Evolutionary conservation across 2,329 filamentous ascomycete genomes (phyloP).

Genomic region (Thielaviopsis ethacetica): DNA sequence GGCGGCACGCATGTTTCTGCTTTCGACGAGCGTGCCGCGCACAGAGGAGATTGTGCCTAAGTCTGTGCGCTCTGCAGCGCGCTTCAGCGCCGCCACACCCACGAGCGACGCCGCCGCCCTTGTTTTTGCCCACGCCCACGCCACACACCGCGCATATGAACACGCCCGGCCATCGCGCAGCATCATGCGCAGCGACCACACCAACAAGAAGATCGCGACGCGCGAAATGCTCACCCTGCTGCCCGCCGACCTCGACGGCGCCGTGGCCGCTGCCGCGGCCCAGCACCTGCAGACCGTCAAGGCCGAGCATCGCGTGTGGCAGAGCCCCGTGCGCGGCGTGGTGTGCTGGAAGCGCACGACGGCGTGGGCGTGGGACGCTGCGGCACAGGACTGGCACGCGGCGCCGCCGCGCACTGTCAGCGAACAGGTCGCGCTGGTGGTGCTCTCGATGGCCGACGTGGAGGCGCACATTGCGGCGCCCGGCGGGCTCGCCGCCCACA

Average conservation of each 20-base stretch:
- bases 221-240: conserved; percentile 67
- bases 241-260: conserved; percentile 36
- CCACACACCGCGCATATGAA: no score
- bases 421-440: conserved; percentile 46
- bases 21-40: no score
- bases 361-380: conserved; percentile 43
- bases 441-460: conserved; percentile 49
- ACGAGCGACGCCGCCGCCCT: no score
- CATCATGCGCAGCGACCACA: conserved; percentile 56
- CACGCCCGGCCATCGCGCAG: conserved; percentile 33
- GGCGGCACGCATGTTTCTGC: no score
- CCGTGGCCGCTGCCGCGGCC: conserved; percentile 28
- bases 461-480: conserved; percentile 37
- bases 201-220: conserved; percentile 56
- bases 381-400: conserved; percentile 48
- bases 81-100: no score
- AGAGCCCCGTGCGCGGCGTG: conserved; percentile 32
- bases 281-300: conserved; percentile 33
- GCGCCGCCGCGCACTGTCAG: conserved; percentile 31
- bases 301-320: conserved; percentile 29
- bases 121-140: no score
- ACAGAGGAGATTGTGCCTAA: no score
- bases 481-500: conserved; percentile 18
- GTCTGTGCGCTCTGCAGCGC: no score
- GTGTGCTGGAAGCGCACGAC: conserved; percentile 56